Evolutionary conservation across 2,329 filamentous ascomycete genomes (phyloP), one percentile per base, ranked within the genome.

Genomic region (Chaetothyriales sp.): DNA sequence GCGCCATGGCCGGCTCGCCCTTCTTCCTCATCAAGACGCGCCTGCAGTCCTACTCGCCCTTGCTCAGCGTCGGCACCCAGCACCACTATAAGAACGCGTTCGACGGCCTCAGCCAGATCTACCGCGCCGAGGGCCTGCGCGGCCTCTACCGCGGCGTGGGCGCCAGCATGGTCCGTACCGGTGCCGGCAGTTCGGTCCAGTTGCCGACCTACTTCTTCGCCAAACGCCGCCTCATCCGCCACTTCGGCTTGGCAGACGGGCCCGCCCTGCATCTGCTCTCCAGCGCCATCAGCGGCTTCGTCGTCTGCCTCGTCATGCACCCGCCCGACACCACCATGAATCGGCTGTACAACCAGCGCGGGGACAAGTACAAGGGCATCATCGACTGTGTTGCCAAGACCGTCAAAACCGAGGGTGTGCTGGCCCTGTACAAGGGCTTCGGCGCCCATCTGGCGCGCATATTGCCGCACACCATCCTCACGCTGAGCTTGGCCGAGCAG

Each of bases 11-110:
- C 19, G 92, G 90, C 43, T 94, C 87, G 50, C 92, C 92, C 2
- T 97, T 98, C 71, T 98, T 98, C 77, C 80, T 98, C 51, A 85
- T 97, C 67, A 98, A 98, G 76, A 98, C 92, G 2, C 81, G 92
- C 44, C 75, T 98, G 53, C 92, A 98, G 70, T 95, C 88, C 60
- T 97, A 79, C 73, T 95, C 89, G 40, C 86, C 89, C 4, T 92
- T 89, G 69, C 77, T 92, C 10, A 92, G 92, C 2, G 89, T 97
- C 44, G 92, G 92, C 51, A 97, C 92, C n/a, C 92, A 98, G 66
- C 92, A 98, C 70, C 76, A 82, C 58, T 98, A 98, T 71, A 80
- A 78, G 60, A 90, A 89, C 68, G 88, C 90, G 0, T 68, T 82
- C 56, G 88, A 98, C 65, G 92, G 90, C 9, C 73, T 95, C 67